Percentiles rank a stretch among this genome's conserved stretches.
phyloP scores from a whole-genome alignment of 768 basidiomycete species.

The Phylloporus scabripes region DNA sequence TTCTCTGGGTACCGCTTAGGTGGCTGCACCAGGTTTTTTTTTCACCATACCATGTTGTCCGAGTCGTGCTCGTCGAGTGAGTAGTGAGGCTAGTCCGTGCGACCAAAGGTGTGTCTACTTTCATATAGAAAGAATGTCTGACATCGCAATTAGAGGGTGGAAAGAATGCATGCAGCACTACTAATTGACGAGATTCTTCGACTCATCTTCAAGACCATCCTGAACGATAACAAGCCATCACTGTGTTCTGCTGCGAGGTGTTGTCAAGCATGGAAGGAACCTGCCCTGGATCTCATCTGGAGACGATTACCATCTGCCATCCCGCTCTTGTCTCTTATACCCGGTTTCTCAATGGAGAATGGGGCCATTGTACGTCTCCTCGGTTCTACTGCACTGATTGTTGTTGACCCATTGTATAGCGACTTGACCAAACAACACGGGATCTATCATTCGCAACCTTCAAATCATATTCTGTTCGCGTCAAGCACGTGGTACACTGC shows the following conservation, averaged over 20 bases:
- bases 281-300: slow-evolving; percentile 46
- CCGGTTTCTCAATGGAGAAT: slow-evolving; percentile 11
- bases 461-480: slow-evolving; percentile 20
- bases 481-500: slow-evolving; percentile 20
- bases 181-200: slow-evolving; percentile 48
- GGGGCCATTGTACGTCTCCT: slow-evolving; percentile 11
- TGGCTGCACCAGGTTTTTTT: not conserved
- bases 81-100: not conserved
- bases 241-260: slow-evolving; percentile 37
- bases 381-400: not conserved
- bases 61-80: not conserved
- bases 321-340: slow-evolving; percentile 38
- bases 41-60: not conserved
- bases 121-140: not conserved
- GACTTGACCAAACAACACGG: slow-evolving; percentile 3
- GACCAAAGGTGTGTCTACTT: slow-evolving; percentile 5
- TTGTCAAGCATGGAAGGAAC: slow-evolving; percentile 45
- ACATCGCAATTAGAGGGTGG: not conserved
- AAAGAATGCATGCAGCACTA: slow-evolving; percentile 40
- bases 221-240: slow-evolving; percentile 24
- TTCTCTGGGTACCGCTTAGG: slow-evolving; percentile 13
- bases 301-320: slow-evolving; percentile 34
- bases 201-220: slow-evolving; percentile 34
- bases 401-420: slow-evolving; percentile 8
- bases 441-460: slow-evolving; percentile 6